Evolutionary conservation across 805 yeast genomes (phyloP).

Genomic region (Saccharomyces jurei): DNA sequence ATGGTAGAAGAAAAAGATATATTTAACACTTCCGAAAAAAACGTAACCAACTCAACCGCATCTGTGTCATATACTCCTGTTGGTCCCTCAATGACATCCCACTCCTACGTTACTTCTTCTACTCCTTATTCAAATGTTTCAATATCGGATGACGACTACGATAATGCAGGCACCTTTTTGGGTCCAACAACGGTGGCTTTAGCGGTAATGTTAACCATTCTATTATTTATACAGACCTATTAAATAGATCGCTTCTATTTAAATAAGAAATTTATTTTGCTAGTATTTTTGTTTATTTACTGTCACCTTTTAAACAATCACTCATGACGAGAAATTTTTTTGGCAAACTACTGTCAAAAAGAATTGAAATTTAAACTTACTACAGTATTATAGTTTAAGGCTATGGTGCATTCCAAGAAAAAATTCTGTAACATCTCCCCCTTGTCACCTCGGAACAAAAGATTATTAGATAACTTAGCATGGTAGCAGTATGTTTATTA

Average conservation of each 20-base stretch:
- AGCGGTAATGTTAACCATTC: conserved; percentile 9
- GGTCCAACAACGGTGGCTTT: conserved; percentile 13
- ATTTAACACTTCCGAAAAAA: background rate
- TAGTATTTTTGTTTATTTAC: background rate
- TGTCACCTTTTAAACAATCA: background rate
- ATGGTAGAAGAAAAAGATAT: background rate
- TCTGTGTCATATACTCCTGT: background rate
- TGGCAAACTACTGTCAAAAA: background rate
- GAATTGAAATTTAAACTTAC: background rate
- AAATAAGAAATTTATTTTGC: background rate
- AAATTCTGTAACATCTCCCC: no score
- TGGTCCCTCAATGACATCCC: background rate
- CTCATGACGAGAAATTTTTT: background rate
- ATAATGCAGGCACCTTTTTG: conserved; percentile 9
- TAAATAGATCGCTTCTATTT: background rate
- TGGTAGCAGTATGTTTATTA: conserved; percentile 4
- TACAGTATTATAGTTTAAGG: background rate
- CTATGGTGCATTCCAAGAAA: background rate
- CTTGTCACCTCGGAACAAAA: background rate
- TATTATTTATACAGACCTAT: conserved; percentile 11
- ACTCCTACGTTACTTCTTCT: background rate
- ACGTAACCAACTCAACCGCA: background rate
- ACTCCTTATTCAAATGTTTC: background rate
- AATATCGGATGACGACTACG: background rate
- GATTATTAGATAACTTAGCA: background rate